These are phyloP conservation scores for Tolypocladium paradoxum DNA, from an alignment of 2,329 filamentous ascomycete species.

Conservation along the genomic window DNA sequence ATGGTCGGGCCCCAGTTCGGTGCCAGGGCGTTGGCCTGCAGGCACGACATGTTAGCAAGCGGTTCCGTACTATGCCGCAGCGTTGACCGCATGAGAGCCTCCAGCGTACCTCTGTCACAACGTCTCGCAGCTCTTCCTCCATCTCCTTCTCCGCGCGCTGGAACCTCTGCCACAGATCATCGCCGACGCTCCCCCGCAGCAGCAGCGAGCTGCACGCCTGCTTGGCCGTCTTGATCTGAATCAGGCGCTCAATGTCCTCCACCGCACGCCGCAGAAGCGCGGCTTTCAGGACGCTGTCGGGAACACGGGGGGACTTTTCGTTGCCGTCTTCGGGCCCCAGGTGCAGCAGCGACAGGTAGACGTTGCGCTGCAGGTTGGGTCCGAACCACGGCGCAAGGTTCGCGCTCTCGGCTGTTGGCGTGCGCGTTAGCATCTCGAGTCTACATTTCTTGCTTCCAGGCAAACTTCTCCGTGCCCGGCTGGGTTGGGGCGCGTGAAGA, in stretches of 20 bases:
- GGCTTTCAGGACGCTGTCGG: slow-evolving; percentile 77
- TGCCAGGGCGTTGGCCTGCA: slow-evolving; percentile 77
- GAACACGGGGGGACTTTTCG: slow-evolving; percentile 60
- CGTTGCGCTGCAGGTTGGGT: slow-evolving; percentile 79
- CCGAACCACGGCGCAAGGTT: slow-evolving; percentile 93
- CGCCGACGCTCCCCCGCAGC: slow-evolving; percentile 85
- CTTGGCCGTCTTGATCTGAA: slow-evolving; percentile 81
- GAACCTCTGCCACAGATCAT: slow-evolving; percentile 93
- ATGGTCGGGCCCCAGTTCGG: slow-evolving; percentile 89
- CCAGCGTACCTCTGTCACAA: slow-evolving; percentile 69
- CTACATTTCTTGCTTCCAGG: background rate
- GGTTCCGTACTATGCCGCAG: background rate
- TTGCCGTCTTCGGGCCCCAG: slow-evolving; percentile 51
- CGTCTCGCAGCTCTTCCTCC: slow-evolving; percentile 89
- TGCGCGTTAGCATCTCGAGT: background rate
- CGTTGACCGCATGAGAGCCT: no score
- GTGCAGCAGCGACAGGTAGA: slow-evolving; percentile 89
- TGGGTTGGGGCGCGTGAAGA: background rate
- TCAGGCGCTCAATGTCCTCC: slow-evolving; percentile 86
- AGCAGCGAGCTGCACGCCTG: slow-evolving; percentile 73
- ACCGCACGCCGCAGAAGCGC: slow-evolving; percentile 80
- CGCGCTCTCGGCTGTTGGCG: slow-evolving; percentile 56
- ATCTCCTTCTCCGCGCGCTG: slow-evolving; percentile 91
- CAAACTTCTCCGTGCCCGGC: background rate
- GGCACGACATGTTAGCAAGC: background rate